Evolutionary conservation across 1,139 yeast species (phyloP), one percentile per base, ranked within the genome.

Genomic region (Yamadazyma spencermartinsiae): DNA sequence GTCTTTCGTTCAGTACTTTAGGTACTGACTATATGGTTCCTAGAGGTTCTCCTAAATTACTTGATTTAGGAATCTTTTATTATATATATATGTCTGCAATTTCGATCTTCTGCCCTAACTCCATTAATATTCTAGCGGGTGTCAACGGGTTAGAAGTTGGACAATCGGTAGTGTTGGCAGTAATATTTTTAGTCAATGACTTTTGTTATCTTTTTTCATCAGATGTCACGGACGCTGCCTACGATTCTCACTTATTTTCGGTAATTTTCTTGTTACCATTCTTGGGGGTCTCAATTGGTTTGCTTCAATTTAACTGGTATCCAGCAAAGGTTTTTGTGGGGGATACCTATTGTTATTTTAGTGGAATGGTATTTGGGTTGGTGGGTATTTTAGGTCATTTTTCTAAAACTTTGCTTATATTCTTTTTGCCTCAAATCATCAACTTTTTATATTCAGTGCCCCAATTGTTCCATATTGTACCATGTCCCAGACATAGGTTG

Each of bases 301-400:
- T 92, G 38, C 75, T 86, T 48, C 80, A 77, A 51, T 83, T 74
- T 68, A 92, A 92, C 60, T 86, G 92, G 84, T 92, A 73, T 66
- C 98, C 98, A 1, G 89, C 98, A 0, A 65, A 66, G 41, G 98
- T 88, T 1, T 92, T 92, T 66, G 99, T 94, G 3, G 99, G 99
- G 17, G 99, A 92, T 57, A 92, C 98, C 0, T 94, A 86, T 66
- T 92, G 99, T 63, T 92, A 94, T 63, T 89, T 92, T 61, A 88
- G 96, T 23, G 99, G 99, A 3, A 92, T 92, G 98, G 96, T 92
- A 1, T 90, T 92, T 63, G 98, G 98, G 0, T 94, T 90, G 27
- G 96, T 88, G 19, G 98, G 98, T 2, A 94, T 92, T 31, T 74
- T 88, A 43, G 98, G 98, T 1, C 99, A 92, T 65, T 94, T 90